Evolutionary conservation across 306 rosid genomes (phyloP), one percentile per base, ranked within the genome.

Genomic region (Malus domestica): DNA sequence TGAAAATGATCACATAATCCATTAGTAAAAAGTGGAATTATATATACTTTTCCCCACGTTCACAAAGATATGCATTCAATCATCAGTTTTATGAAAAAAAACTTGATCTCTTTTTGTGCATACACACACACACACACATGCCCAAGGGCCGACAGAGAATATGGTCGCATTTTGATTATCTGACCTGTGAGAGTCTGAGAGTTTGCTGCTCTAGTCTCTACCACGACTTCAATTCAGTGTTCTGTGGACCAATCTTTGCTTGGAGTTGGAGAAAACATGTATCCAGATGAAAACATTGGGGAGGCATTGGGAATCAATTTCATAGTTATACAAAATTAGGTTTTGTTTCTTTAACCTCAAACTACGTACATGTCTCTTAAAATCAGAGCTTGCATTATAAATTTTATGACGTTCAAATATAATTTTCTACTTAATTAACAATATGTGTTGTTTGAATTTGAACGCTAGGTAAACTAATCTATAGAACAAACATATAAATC

Each of bases 31-130:
- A 15, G 55, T 49, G 5, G 16, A 5, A 62, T 29, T 5, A 10
- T 13, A 62, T 25, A 8, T 32, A 64, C 20, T 49, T 2, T 30
- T 23, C 8, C 23, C 49, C 30, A 27, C 42, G 14, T 49, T 29
- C 32, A 15, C 55, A 25, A 8, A 35, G 55, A 58, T 72, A 23
- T 22, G 76, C 25, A 23, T 58, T 38, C 57, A 54, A 15, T 4
- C 38, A 55, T 35, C 32, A 35, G 8, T 35, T 72, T 33, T 22
- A 35, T 55, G 35, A 30, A 63, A 33, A 33, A 71, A 55, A 54
- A 49, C 20, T 11, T 62, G 75, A 44, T 33, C 14, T 71, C 33
- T 54, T 71, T 71, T 71, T 71, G 65, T 71, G 75, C 75, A n/a
- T 54, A 32, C 35, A 0, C 40, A 1, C 40, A 1, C 40, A 1